phyloP scores from a whole-genome alignment of 169 alveolate species.

The Eimeria tenella region DNA sequence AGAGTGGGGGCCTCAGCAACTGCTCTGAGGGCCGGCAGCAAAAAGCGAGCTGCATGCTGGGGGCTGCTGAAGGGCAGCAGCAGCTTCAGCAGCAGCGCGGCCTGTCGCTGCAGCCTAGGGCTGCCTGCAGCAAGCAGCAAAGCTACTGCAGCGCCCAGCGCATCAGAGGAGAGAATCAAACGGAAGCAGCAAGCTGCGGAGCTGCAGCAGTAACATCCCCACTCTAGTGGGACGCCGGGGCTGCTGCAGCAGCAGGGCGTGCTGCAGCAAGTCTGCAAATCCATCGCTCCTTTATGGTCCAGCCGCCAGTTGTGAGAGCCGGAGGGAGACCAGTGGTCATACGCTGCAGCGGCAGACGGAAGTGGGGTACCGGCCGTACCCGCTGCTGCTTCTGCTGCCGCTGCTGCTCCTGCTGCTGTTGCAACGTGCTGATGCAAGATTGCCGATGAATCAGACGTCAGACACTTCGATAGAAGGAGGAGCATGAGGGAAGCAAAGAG shows the following conservation, averaged over 20 bases:
- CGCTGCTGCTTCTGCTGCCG: conserved; percentile 8
- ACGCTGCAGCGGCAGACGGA: conserved; percentile 19
- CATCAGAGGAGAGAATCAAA: background rate
- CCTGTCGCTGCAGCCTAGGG: conserved; percentile 62
- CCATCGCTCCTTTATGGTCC: background rate
- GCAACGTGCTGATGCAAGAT: conserved; percentile 9
- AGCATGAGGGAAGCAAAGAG: background rate
- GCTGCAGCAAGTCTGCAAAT: background rate
- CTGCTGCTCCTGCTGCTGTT: conserved; percentile 24
- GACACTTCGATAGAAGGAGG: conserved; percentile 46
- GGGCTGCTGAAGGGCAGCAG: conserved; percentile 71
- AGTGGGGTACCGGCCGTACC: background rate
- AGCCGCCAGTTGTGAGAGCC: background rate
- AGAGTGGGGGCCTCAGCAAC: background rate
- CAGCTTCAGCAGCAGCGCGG: conserved; percentile 47
- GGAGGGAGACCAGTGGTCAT: conserved; percentile 51
- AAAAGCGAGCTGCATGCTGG: conserved; percentile 43
- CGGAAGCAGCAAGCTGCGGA: conserved; percentile 27
- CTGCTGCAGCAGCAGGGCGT: conserved; percentile 42
- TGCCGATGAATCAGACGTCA: background rate
- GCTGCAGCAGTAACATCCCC: background rate
- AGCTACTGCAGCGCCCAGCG: conserved; percentile 48
- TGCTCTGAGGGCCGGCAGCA: conserved; percentile 46
- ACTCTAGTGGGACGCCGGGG: background rate
- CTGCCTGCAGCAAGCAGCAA: conserved; percentile 60